A percentile compares a stretch with the other conserved stretches of the same genome.
Conservation (phyloP, 2,329 filamentous ascomycete genomes). For the Fulvia fulva region DNA sequence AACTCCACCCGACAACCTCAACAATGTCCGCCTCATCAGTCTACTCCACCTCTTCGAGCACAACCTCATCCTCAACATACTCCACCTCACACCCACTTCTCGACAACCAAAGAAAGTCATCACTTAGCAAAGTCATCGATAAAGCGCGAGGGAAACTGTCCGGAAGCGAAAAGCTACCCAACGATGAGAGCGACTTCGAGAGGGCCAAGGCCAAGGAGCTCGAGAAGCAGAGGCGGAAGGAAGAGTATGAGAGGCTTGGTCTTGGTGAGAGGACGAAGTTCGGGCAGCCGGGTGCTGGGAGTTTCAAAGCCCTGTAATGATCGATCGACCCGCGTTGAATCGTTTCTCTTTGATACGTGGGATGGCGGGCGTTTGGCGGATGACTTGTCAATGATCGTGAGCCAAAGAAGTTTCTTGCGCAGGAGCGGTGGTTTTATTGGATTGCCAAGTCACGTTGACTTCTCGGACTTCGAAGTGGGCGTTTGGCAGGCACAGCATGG, state of each 20-base stretch:
- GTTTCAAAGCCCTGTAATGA: conserved; percentile 3
- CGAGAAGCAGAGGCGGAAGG: conserved; percentile 17
- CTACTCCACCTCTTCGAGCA: not conserved
- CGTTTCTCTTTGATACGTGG: too few relatives aligned
- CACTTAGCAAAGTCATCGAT: conserved; percentile 10
- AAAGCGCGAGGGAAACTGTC: conserved; percentile 7
- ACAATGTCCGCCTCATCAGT: not conserved
- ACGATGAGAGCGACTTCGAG: conserved; percentile 7
- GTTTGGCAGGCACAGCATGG: not conserved
- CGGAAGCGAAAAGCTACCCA: conserved; percentile 3
- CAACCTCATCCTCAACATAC: not conserved
- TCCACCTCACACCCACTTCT: not conserved
- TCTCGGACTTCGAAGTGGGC: not conserved
- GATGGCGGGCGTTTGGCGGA: too few relatives aligned
- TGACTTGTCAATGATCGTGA: too few relatives aligned
- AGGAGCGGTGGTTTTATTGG: not conserved
- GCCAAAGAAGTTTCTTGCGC: too few relatives aligned
- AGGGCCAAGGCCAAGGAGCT: conserved; percentile 14
- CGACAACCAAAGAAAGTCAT: conserved; percentile 1
- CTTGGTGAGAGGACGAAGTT: conserved; percentile 14
- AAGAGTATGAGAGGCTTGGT: conserved; percentile 19
- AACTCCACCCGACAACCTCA: not conserved
- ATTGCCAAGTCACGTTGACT: not conserved
- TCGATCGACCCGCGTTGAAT: too few relatives aligned
- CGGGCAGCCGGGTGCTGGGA: conserved; percentile 12